Evolutionary conservation across 495 filamentous ascomycete genomes (phyloP), one percentile per base, ranked within the genome.

Genomic region (Xylaria castorea): DNA sequence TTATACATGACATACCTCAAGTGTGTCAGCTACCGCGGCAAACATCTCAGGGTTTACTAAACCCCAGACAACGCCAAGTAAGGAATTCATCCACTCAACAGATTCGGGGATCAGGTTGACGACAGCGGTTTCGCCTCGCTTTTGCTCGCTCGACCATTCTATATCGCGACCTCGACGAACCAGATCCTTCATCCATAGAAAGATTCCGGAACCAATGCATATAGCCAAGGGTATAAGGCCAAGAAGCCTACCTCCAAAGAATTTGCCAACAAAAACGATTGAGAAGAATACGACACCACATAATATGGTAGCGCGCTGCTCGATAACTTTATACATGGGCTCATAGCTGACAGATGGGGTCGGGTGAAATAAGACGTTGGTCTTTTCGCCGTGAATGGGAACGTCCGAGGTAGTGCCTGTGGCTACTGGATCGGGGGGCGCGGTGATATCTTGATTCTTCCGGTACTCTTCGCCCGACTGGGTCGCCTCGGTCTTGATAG

Each of bases 21-120:
- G 77, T 6, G 83, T 87, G 22, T 87, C 85, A 3, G 85, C 86
- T 30, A 87, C 83, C 0, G 89, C 88, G 11, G 87, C 85, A 76
- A 98, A 92, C 94, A 98, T 97, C 1, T 97, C 95, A 0, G 95
- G 95, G 75, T 98, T 94, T 69, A 97, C 89, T 1, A 97, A 82
- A 3, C 93, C 93, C 95, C 95, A 98, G 16, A 95, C 84, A 60
- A 97, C 86, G 0, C 87, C 87, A 18, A 98, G 78, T 48, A 96
- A 87, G 0, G 90, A 93, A 78, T 98, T 98, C 89, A 98, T 90
- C 95, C 95, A 98, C 83, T 87, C 85, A 4, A 97, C 94, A 1
- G 92, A 95, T 80, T 98, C 95, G 0, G 95, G 95, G 14, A 98
- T 91, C 5, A 98, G 83, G 74, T 97, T 97, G 38, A 91, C 92